A percentile compares a stretch with the other conserved stretches of the same genome.
Evolutionary conservation across 2,329 filamentous ascomycete species (phyloP).

Genomic region (Shiraia sp.): DNA sequence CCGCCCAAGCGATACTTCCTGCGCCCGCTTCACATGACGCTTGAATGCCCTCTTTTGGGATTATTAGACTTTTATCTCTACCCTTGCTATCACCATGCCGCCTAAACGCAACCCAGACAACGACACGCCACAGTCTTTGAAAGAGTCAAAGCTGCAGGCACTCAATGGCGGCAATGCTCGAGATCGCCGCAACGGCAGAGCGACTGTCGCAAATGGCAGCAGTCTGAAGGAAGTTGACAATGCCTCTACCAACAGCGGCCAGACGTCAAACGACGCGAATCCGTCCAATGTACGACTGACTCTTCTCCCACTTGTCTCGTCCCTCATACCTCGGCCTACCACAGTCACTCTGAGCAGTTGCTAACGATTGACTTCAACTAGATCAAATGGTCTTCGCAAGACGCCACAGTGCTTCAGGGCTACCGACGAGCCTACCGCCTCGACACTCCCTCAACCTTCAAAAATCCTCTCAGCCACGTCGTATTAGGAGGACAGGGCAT

Average conservation of each 20-base stretch:
- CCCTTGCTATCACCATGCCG: slow-evolving; percentile 36
- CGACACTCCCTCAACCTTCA: slow-evolving; percentile 71
- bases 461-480: slow-evolving; percentile 52
- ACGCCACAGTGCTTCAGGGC: slow-evolving; percentile 68
- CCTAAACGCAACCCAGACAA: slow-evolving; percentile 47
- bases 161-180: slow-evolving; percentile 46
- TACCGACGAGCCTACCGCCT: slow-evolving; percentile 77
- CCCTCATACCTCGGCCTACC: too few species aligned
- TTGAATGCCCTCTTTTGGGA: neutral
- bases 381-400: slow-evolving; percentile 70
- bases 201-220: slow-evolving; percentile 36
- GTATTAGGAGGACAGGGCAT: slow-evolving; percentile 61
- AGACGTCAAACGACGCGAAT: slow-evolving; percentile 33
- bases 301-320: slow-evolving; percentile 7
- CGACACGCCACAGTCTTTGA: slow-evolving; percentile 43
- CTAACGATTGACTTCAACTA: slow-evolving; percentile 30
- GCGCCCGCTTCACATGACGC: slow-evolving; percentile 1
- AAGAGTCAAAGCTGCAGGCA: slow-evolving; percentile 48
- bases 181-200: slow-evolving; percentile 41
- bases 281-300: slow-evolving; percentile 38
- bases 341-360: too few species aligned
- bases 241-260: slow-evolving; percentile 41
- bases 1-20: too few species aligned
- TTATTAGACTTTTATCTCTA: neutral
- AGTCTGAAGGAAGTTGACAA: slow-evolving; percentile 45